Percentiles rank a stretch among this genome's conserved stretches.
These are phyloP conservation scores for Diddensiella caesifluorescens DNA, from an alignment of 805 yeast genomes.

Conservation along the genomic window DNA sequence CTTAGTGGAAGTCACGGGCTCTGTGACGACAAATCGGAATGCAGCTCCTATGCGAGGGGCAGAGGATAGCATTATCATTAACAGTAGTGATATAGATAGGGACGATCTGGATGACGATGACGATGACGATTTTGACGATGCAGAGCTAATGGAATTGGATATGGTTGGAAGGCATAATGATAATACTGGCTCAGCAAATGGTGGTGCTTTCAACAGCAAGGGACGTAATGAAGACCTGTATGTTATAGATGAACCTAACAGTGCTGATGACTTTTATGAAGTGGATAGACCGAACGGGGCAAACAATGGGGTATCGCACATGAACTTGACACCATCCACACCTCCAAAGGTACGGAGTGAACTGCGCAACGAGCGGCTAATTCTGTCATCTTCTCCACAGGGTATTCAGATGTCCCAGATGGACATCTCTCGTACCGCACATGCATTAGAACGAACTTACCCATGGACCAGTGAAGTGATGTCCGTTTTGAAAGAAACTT, in stretches of 20 bases:
- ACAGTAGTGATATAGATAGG: constrained; percentile 1
- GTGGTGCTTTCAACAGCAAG: too few relatives aligned
- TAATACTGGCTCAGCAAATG: too few relatives aligned
- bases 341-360: too few relatives aligned
- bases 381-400: constrained; percentile 6
- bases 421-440: neutral
- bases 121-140: neutral
- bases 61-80: neutral
- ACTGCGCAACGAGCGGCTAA: too few relatives aligned
- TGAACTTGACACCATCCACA: too few relatives aligned
- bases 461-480: constrained; percentile 70
- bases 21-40: neutral
- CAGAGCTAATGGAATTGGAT: neutral
- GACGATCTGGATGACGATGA: neutral
- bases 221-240: too few relatives aligned
- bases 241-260: too few relatives aligned
- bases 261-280: too few relatives aligned
- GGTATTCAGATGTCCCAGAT: constrained; percentile 8
- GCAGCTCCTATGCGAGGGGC: too few relatives aligned
- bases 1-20: neutral
- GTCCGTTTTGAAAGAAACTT: constrained; percentile 49
- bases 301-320: too few relatives aligned
- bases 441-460: constrained; percentile 14
- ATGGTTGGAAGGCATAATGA: too few relatives aligned
- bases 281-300: too few relatives aligned